A percentile compares a stretch with the other conserved stretches of the same genome.
phyloP scores from a whole-genome alignment of 2,329 filamentous ascomycete genomes.

The Penicillium sp. region DNA sequence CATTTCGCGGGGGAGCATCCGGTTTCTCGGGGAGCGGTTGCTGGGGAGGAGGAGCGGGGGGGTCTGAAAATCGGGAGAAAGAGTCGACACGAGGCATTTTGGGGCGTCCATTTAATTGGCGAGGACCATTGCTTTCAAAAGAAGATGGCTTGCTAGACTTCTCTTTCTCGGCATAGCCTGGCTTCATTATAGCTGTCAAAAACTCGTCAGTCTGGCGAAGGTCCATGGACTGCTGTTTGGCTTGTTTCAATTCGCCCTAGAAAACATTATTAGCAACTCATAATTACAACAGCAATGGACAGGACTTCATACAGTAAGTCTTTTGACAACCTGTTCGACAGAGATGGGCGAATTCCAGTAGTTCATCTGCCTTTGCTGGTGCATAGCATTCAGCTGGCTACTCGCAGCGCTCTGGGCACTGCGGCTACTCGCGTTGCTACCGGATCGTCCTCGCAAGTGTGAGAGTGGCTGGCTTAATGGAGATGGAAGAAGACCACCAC shows the following conservation, averaged over 20 bases:
- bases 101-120: constrained; percentile 47
- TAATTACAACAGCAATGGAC: constrained; percentile 11
- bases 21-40: constrained; percentile 93
- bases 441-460: constrained; percentile 68
- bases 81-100: constrained; percentile 64
- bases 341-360: constrained; percentile 87
- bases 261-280: constrained; percentile 22
- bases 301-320: constrained; percentile 62
- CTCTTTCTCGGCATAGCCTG: constrained; percentile 60
- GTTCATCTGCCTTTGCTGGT: constrained; percentile 72
- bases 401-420: constrained; percentile 56
- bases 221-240: constrained; percentile 83
- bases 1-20: constrained; percentile 57
- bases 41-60: constrained; percentile 88
- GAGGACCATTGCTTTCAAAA: constrained; percentile 44
- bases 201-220: constrained; percentile 80
- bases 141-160: constrained; percentile 47
- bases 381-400: constrained; percentile 57
- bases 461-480: constrained; percentile 63
- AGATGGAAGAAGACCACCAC: constrained; percentile 69
- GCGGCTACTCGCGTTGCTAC: constrained; percentile 65
- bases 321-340: constrained; percentile 91
- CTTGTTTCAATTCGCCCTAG: constrained; percentile 85
- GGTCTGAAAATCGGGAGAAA: constrained; percentile 85
- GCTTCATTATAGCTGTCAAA: constrained; percentile 71